Conservation (phyloP, 768 basidiomycete genomes). For the Hygrocybe coccinea region DNA sequence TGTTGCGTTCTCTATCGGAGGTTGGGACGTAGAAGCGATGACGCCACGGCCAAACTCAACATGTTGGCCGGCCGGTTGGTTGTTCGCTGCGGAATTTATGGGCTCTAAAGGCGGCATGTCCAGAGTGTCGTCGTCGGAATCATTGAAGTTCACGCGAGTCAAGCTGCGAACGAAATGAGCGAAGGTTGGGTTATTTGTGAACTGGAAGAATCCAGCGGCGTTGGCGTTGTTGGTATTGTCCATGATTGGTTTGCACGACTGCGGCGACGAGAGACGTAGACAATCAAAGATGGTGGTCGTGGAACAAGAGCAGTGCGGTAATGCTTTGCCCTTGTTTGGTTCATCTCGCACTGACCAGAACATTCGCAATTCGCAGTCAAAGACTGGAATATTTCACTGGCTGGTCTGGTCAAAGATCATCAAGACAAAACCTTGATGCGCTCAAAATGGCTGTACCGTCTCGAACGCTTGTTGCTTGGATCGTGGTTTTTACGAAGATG, state of each 20-base stretch:
- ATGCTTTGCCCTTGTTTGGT: neutral
- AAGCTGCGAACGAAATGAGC: neutral
- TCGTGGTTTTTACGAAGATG: too few relatives aligned
- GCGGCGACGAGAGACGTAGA: neutral
- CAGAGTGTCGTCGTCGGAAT: neutral
- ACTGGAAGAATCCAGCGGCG: neutral
- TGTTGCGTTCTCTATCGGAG: neutral
- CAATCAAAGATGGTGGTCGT: neutral
- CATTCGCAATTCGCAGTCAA: slow-evolving; percentile 3
- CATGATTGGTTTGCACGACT: neutral
- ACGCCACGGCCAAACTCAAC: neutral
- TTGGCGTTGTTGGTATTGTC: slow-evolving; percentile 1
- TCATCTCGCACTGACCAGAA: slow-evolving; percentile 7
- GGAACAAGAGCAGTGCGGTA: neutral
- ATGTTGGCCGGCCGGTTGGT: neutral
- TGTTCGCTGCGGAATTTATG: neutral
- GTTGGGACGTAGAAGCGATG: neutral
- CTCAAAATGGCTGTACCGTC: too few relatives aligned
- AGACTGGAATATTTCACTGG: too few relatives aligned
- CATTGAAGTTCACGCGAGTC: neutral
- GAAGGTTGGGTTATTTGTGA: neutral
- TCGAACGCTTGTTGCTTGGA: too few relatives aligned
- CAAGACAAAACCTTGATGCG: too few relatives aligned
- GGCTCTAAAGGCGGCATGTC: neutral
- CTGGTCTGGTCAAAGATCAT: too few relatives aligned